Percentiles rank a stretch among this genome's conserved stretches.
Evolutionary conservation across 2,329 filamentous ascomycete genomes (phyloP).

Genomic region (Aspergillus fijiensis): DNA sequence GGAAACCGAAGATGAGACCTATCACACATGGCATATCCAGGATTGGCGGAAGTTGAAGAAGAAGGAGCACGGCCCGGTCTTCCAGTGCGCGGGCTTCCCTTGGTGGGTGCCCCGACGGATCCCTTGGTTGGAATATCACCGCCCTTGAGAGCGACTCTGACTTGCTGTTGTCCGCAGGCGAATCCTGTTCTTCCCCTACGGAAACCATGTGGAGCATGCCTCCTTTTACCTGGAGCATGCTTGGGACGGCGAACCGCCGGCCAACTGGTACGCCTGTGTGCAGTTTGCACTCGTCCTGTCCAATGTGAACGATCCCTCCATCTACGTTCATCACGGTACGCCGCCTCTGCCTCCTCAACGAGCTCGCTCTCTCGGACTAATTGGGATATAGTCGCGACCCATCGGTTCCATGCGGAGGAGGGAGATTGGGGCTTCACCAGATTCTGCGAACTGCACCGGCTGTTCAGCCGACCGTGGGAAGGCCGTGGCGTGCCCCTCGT

Average conservation of each 20-base stretch:
- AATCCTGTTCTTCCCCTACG: slow-evolving; percentile 90
- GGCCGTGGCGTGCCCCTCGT: slow-evolving; percentile 58
- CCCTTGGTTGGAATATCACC: neutral
- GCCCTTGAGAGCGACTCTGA: slow-evolving; percentile 23
- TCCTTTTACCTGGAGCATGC: slow-evolving; percentile 97
- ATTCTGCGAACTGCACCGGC: slow-evolving; percentile 81
- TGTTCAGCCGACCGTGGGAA: slow-evolving; percentile 79
- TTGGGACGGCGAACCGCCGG: slow-evolving; percentile 72
- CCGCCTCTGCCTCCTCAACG: slow-evolving; percentile 3
- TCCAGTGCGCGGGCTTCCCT: slow-evolving; percentile 81
- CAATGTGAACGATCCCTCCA: slow-evolving; percentile 88
- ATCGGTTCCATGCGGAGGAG: slow-evolving; percentile 94
- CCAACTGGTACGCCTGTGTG: slow-evolving; percentile 95
- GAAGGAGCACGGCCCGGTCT: slow-evolving; percentile 84
- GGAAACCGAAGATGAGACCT: slow-evolving; percentile 71
- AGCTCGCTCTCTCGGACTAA: slow-evolving; percentile 7
- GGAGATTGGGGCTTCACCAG: slow-evolving; percentile 99
- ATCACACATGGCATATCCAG: slow-evolving; percentile 83
- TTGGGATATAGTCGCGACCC: slow-evolving; percentile 65
- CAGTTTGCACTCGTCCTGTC: slow-evolving; percentile 93
- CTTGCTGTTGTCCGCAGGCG: slow-evolving; percentile 58
- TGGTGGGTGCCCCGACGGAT: slow-evolving; percentile 61
- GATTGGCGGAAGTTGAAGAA: slow-evolving; percentile 74
- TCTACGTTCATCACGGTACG: slow-evolving; percentile 71
- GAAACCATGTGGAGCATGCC: slow-evolving; percentile 89